Evolutionary conservation across 2,329 filamentous ascomycete genomes (phyloP).

Genomic region (Fusarium graminum): DNA sequence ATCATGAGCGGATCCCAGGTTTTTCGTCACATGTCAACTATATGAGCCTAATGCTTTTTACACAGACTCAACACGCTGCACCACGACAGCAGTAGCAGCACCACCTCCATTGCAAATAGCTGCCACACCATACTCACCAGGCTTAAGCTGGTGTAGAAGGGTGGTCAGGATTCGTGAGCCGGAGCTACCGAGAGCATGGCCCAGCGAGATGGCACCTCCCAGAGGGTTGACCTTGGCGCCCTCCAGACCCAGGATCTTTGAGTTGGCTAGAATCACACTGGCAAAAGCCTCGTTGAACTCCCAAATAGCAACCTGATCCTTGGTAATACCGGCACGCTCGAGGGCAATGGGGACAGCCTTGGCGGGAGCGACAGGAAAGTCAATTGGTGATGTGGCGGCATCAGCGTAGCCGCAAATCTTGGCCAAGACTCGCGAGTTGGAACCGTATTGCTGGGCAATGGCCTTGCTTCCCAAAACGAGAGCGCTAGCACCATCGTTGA

Average conservation of each 20-base stretch:
- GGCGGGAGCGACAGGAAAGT: constrained; percentile 93
- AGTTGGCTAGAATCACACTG: constrained; percentile 93
- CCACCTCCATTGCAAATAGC: constrained; percentile 98
- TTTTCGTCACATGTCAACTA: not conserved
- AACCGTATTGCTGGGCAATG: constrained; percentile 83
- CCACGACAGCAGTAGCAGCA: constrained; percentile 89
- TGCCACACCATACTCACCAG: constrained; percentile 93
- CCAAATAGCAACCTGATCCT: constrained; percentile 93
- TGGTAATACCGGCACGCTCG: constrained; percentile 87
- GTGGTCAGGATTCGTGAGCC: constrained; percentile 92
- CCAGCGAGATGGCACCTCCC: constrained; percentile 91
- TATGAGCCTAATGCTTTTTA: constrained; percentile 47
- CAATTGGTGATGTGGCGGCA: constrained; percentile 89
- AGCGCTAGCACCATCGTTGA: constrained; percentile 95
- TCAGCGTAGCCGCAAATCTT: constrained; percentile 88
- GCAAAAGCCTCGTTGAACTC: constrained; percentile 99
- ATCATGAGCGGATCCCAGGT: not conserved
- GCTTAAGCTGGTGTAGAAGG: constrained; percentile 89
- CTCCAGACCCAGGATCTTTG: constrained; percentile 88
- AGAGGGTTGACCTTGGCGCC: constrained; percentile 86
- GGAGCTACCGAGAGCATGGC: constrained; percentile 93
- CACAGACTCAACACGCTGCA: constrained; percentile 80
- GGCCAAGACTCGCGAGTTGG: constrained; percentile 84
- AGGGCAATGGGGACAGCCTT: constrained; percentile 93
- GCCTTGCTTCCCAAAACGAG: constrained; percentile 86